These are phyloP conservation scores for Aspergillus sclerotiicarbonarius DNA, from an alignment of 495 filamentous ascomycete species.

Conservation along the genomic window DNA sequence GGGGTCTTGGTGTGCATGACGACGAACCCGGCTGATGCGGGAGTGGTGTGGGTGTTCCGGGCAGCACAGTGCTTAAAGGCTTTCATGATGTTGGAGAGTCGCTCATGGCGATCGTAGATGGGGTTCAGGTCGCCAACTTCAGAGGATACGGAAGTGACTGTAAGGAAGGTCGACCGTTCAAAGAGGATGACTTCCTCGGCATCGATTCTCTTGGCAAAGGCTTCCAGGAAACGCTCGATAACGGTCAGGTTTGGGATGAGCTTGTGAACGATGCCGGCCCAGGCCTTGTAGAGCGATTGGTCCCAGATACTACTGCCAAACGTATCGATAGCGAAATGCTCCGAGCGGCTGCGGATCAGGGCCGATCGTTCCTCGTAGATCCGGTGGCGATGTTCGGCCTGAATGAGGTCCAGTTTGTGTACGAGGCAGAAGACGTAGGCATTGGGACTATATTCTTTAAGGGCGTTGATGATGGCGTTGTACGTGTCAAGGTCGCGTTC, in stretches of 20 bases:
- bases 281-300: constrained; percentile 95
- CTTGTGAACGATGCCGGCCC: constrained; percentile 95
- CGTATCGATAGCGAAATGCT: constrained; percentile 65
- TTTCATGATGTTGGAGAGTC: constrained; percentile 94
- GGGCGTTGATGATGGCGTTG: constrained; percentile 76
- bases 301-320: constrained; percentile 98
- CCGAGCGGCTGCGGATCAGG: constrained; percentile 71
- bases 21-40: constrained; percentile 57
- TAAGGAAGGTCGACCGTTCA: constrained; percentile 92
- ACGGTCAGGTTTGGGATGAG: constrained; percentile 89
- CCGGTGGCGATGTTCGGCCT: constrained; percentile 67
- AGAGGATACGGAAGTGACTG: constrained; percentile 80
- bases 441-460: constrained; percentile 77
- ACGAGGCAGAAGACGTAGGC: constrained; percentile 90
- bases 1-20: constrained; percentile 67
- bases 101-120: constrained; percentile 87
- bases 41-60: constrained; percentile 51
- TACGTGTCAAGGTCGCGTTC: constrained; percentile 89
- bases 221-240: constrained; percentile 78
- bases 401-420: constrained; percentile 99
- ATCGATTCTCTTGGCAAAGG: constrained; percentile 76
- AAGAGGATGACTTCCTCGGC: constrained; percentile 95
- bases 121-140: constrained; percentile 74
- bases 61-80: constrained; percentile 86
- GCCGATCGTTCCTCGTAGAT: constrained; percentile 77